Base-by-base conservation (phyloP, 805 yeast species). In the Geotrichum ghanense region DNA sequence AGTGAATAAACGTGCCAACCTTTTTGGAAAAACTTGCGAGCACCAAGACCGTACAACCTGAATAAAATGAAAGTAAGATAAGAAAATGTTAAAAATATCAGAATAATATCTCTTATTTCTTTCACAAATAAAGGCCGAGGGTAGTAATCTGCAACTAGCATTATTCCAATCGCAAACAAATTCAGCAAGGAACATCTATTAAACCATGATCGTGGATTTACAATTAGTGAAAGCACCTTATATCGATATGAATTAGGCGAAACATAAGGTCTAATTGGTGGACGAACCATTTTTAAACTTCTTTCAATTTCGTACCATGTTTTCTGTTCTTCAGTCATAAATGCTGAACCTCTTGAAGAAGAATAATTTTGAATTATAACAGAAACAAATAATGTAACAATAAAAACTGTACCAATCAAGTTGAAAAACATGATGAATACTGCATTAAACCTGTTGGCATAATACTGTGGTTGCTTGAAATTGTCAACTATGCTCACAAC, bases 361-460 rank as follows among this genome's bases (percentile, higher is more conserved):
- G 95, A 74, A 61, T 89, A 90, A 56, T 88, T 88, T 49, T 75
- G 79, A 52, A 92, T 86, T 52, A 90, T 84, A 31, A 90, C 88
- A 0, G 97, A 83, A 37, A 90, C 79, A 62, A 90, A 88, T 61
- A 92, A 70, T 3, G 94, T 88, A 68, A 89, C 71, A 54, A 90
- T 85, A 62, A 90, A 84, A 14, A 88, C 79, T 49, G 83, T 83
- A 46, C 95, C 81, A 49, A 81, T 62, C 57, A 88, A 84, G 58
- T 83, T 85, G 71, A 83, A 90, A 0, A 80, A 53, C 3, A 88
- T 75, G 34, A 89, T 67, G 58, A 83, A 88, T 0, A 81, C 54
- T 0, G 87, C 97, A 64, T 86, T 85, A 5, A 31, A 6, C 16
- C 14, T 31, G 14, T 19, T 12, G 4, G 37, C 37, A 62, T 76